phyloP scores from a whole-genome alignment of 805 yeast species.

The Nematodospora valgi region DNA sequence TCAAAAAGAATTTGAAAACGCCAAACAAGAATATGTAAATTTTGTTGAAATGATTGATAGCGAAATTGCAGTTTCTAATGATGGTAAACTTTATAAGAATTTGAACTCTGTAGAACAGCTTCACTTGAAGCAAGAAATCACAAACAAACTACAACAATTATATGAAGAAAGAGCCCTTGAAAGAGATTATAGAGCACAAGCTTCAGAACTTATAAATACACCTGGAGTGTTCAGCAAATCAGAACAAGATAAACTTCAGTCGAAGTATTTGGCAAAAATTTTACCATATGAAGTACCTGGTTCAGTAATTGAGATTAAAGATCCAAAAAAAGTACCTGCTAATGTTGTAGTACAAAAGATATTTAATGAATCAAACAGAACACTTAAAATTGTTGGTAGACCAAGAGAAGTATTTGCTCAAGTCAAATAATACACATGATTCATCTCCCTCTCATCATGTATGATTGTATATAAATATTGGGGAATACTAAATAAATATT shows the following conservation, averaged over 20 bases:
- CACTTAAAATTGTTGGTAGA: slow-evolving; percentile 50
- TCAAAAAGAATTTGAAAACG: slow-evolving; percentile 17
- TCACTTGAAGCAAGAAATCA: slow-evolving; percentile 16
- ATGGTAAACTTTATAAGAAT: slow-evolving; percentile 37
- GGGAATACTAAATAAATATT: too few species aligned
- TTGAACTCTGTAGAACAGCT: slow-evolving; percentile 24
- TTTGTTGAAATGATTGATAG: slow-evolving; percentile 42
- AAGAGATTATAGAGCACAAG: slow-evolving; percentile 35
- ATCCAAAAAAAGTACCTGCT: slow-evolving; percentile 45
- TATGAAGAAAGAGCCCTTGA: slow-evolving; percentile 25
- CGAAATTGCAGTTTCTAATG: slow-evolving; percentile 46
- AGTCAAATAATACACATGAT: too few species aligned
- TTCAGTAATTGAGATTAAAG: slow-evolving; percentile 32
- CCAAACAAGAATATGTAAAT: slow-evolving; percentile 27
- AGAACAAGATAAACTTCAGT: slow-evolving; percentile 39
- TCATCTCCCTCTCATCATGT: too few species aligned
- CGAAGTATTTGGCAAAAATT: slow-evolving; percentile 53
- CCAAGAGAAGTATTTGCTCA: too few species aligned
- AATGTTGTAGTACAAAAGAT: slow-evolving; percentile 49
- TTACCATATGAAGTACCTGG: slow-evolving; percentile 47
- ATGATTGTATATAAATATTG: too few species aligned
- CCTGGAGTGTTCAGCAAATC: slow-evolving; percentile 36
- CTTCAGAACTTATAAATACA: slow-evolving; percentile 41
- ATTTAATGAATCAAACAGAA: slow-evolving; percentile 57
- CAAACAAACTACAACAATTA: slow-evolving; percentile 16